These are phyloP conservation scores for Allium cepa DNA, from an alignment of 106 monocot species.

Conservation along the genomic window DNA sequence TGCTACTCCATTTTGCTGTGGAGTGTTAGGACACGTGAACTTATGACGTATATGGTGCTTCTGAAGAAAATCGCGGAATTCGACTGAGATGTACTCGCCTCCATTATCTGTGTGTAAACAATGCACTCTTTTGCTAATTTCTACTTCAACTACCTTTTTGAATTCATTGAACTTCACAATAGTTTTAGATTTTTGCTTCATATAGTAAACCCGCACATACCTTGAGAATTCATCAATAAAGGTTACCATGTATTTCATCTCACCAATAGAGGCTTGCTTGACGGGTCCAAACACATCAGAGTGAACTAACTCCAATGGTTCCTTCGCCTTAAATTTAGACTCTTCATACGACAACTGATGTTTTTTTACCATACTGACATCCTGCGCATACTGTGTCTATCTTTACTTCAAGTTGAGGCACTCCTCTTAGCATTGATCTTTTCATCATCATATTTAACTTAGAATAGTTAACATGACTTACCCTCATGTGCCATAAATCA, in stretches of 20 bases:
- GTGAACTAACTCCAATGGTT: not conserved
- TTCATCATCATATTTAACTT: not conserved
- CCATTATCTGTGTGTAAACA: not conserved
- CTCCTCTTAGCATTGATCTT: not conserved
- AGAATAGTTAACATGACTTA: slow-evolving; percentile 4
- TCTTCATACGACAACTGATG: not conserved
- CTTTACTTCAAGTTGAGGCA: not conserved
- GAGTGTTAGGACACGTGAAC: not conserved
- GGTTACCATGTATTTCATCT: not conserved
- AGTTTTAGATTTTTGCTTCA: not conserved
- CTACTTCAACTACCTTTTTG: not conserved
- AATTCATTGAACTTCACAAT: not conserved
- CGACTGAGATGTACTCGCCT: slow-evolving; percentile 4
- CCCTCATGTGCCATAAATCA: not conserved
- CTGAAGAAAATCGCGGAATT: not conserved
- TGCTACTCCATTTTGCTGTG: slow-evolving; percentile 6
- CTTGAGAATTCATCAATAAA: slow-evolving; percentile 3
- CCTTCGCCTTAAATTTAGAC: not conserved
- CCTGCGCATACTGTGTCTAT: not conserved
- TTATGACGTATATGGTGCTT: not conserved
- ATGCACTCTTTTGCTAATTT: not conserved
- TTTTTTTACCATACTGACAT: not conserved
- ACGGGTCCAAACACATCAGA: not conserved
- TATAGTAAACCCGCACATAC: not conserved
- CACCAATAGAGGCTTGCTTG: not conserved